phyloP scores from a whole-genome alignment of 306 rosid species.

The Senna tora region DNA sequence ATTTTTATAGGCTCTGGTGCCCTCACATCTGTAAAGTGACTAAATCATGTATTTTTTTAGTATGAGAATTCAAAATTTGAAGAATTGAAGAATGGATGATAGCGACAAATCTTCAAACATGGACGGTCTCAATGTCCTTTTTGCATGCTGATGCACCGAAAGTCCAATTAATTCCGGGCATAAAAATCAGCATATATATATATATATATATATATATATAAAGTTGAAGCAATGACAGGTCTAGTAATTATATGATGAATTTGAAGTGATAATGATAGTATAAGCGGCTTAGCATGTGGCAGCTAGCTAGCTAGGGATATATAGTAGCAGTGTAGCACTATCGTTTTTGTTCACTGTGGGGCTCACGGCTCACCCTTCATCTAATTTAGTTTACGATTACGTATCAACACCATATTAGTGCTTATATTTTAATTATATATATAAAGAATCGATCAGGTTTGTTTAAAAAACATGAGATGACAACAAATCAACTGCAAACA shows the following conservation, averaged over 20 bases:
- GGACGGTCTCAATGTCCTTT: background rate
- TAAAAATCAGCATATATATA: background rate
- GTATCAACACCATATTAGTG: too few species aligned
- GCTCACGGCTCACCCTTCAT: background rate
- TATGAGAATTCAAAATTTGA: background rate
- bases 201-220: too few species aligned
- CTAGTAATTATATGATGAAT: too few species aligned
- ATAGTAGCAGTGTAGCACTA: too few species aligned
- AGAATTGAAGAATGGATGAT: background rate
- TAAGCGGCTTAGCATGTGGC: background rate
- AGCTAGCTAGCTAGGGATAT: too few species aligned
- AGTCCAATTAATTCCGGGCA: background rate
- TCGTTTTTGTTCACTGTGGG: background rate
- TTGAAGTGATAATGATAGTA: too few species aligned
- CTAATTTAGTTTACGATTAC: too few species aligned
- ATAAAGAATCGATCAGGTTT: too few species aligned
- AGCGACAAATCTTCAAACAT: background rate
- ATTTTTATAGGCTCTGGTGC: slow-evolving; percentile 18
- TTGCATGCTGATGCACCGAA: slow-evolving; percentile 10
- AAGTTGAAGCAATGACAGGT: too few species aligned
- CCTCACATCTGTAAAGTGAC: slow-evolving; percentile 33
- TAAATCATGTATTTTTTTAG: background rate
- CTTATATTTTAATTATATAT: too few species aligned
- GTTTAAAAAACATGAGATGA: background rate
- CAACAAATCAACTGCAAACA: background rate